Conservation (phyloP, 2,329 filamentous ascomycete species). For the Diaporthe sp. region DNA sequence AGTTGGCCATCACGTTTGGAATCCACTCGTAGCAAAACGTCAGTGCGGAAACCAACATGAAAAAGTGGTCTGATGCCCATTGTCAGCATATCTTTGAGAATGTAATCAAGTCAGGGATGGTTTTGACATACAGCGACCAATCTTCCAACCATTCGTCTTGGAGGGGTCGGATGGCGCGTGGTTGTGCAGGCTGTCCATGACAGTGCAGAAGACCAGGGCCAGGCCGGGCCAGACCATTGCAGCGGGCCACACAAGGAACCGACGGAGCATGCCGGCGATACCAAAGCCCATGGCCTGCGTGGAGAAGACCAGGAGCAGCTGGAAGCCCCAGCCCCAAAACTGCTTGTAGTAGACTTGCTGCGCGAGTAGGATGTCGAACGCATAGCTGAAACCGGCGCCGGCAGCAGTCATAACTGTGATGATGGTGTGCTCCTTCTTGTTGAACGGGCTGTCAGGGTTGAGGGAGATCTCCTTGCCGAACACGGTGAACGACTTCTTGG, state of each 20-base stretch:
- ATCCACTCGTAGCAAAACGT: slow-evolving; percentile 30
- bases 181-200: slow-evolving; percentile 46
- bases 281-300: slow-evolving; percentile 48
- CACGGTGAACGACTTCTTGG: slow-evolving; percentile 23
- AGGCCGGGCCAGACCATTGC: slow-evolving; percentile 46
- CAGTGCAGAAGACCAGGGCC: slow-evolving; percentile 46
- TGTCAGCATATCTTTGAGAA: not conserved
- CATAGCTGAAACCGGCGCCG: slow-evolving; percentile 37
- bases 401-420: slow-evolving; percentile 31
- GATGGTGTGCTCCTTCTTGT: slow-evolving; percentile 33
- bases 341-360: slow-evolving; percentile 47
- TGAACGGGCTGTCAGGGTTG: slow-evolving; percentile 32
- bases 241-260: slow-evolving; percentile 48
- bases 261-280: slow-evolving; percentile 46
- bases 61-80: not conserved
- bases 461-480: slow-evolving; percentile 23
- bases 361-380: slow-evolving; percentile 42
- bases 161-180: slow-evolving; percentile 24
- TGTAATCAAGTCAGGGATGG: no score
- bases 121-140: slow-evolving; percentile 19
- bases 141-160: slow-evolving; percentile 29
- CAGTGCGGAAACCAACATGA: slow-evolving; percentile 6
- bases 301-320: slow-evolving; percentile 44
- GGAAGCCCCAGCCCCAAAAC: slow-evolving; percentile 45
- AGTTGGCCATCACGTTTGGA: slow-evolving; percentile 31